Percentiles rank a stretch among this genome's conserved stretches.
Conservation (phyloP, 2,329 filamentous ascomycete genomes). For the Trichophaea hybrida region DNA sequence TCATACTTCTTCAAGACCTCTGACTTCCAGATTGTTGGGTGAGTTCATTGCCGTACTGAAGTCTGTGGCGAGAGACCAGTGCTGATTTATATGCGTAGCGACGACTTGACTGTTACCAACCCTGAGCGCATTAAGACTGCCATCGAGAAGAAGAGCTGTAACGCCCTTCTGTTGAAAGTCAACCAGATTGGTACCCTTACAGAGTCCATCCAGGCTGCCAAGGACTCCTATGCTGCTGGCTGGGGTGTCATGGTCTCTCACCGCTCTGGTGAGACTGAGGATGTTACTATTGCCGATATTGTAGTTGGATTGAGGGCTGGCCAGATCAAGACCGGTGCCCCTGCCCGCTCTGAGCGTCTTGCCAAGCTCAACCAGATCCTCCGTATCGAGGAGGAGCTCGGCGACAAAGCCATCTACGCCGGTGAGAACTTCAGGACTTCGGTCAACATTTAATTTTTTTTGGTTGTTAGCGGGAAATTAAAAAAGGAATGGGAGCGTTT, state of each 20-base stretch:
- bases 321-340: slow-evolving; percentile 98
- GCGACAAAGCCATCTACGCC: slow-evolving; percentile 78
- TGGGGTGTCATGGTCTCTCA: slow-evolving; percentile 99
- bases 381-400: slow-evolving; percentile 98
- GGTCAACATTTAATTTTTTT: not conserved
- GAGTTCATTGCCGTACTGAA: not conserved
- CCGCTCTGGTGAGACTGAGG: slow-evolving; percentile 97
- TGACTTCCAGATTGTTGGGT: slow-evolving; percentile 85
- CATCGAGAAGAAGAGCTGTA: slow-evolving; percentile 97
- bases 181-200: slow-evolving; percentile 99
- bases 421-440: slow-evolving; percentile 73
- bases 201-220: slow-evolving; percentile 97
- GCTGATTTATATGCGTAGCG: slow-evolving; percentile 34
- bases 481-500: too few relatives aligned
- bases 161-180: slow-evolving; percentile 95
- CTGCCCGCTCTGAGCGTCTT: slow-evolving; percentile 89
- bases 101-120: slow-evolving; percentile 98
- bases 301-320: slow-evolving; percentile 91
- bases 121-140: slow-evolving; percentile 98
- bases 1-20: slow-evolving; percentile 99
- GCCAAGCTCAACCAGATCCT: slow-evolving; percentile 99
- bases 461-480: not conserved
- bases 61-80: slow-evolving; percentile 19
- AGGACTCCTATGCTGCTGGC: slow-evolving; percentile 75
- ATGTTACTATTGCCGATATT: slow-evolving; percentile 97